Evolutionary conservation across 1,284 basidiomycete genomes (phyloP), one percentile per base, ranked within the genome.

Genomic region (Moesziomyces parantarcticus): DNA sequence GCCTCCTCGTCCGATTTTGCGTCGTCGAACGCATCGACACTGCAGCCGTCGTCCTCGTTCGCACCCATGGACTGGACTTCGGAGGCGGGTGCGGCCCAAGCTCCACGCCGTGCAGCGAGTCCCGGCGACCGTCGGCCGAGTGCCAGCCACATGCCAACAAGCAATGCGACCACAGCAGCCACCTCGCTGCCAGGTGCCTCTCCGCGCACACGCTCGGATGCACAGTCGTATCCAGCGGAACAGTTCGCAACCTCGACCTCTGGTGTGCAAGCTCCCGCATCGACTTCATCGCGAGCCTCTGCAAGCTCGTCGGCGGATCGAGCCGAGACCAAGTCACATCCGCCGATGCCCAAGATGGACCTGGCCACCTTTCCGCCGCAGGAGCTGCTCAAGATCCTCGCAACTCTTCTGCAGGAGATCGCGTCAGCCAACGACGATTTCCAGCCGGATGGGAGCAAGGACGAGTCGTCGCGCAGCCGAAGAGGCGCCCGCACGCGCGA

Each of bases 371-470:
- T 86, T 69, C 87, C 88, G 0, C 85, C 88, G 0, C 84, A 85
- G 34, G 86, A 94, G 57, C 88, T 99, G 13, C 88, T 99, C 46
- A 89, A 89, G 32, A 89, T 97, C 16, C 90, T 99, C n/a, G 94
- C 96, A 0, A 89, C 90, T 3, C 87, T 98, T 16, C 88, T 99
- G 62, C 90, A 92, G 48, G 92, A 94, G 84, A 97, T 98, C 81
- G 94, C 96, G 5, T 89, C 90, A 3, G 90, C 93, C 5, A 98
- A 98, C 84, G 95, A 97, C 85, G 87, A 84, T 21, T 78, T 82
- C 22, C 63, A 80, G 43, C 78, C 81, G 5, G 70, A 68, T 5
- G 58, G 58, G 6, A 53, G 60, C 59, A 63, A 73, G 42, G 69
- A 63, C 43, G 69, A 67, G 4, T 39, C 54, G 14, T 53, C 59